Evolutionary conservation across 1,139 yeast genomes (phyloP).

Genomic region (Protomyces arabidopsidicola): DNA sequence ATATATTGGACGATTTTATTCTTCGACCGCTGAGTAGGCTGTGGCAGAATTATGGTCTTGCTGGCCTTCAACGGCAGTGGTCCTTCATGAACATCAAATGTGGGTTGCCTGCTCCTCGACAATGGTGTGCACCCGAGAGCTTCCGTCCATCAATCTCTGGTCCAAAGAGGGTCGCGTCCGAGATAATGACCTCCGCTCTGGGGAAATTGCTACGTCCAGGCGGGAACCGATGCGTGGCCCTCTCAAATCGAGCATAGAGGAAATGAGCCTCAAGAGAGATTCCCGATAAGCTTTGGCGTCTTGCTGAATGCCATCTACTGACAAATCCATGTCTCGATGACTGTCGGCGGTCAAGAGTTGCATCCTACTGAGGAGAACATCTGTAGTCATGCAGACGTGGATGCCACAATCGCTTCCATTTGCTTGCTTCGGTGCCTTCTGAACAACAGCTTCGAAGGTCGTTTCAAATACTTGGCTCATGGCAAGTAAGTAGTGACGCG

Average conservation of each 20-base stretch:
- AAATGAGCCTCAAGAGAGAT: conserved; percentile 9
- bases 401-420: conserved; percentile 80
- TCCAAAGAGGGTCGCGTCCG: conserved; percentile 15
- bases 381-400: conserved; percentile 52
- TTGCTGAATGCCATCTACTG: conserved; percentile 3
- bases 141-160: conserved; percentile 2
- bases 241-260: conserved; percentile 5
- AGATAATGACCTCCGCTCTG: conserved; percentile 14
- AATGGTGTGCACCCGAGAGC: too few relatives aligned
- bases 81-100: neutral
- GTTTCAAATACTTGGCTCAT: conserved; percentile 20
- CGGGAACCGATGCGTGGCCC: conserved; percentile 11
- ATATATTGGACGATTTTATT: too few relatives aligned
- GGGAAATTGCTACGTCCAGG: conserved; percentile 19
- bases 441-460: conserved; percentile 35
- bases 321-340: neutral
- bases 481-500: conserved; percentile 14
- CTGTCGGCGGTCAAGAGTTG: neutral
- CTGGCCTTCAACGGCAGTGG: too few relatives aligned
- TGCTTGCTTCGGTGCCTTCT: conserved; percentile 63
- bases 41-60: too few relatives aligned
- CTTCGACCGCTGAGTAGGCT: too few relatives aligned
- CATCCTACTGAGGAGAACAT: conserved; percentile 11
- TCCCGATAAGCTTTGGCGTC: conserved; percentile 19
- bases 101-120: too few relatives aligned